Evolutionary conservation across 208 protist species (phyloP).

Genomic region (Leishmania gerbilli): DNA sequence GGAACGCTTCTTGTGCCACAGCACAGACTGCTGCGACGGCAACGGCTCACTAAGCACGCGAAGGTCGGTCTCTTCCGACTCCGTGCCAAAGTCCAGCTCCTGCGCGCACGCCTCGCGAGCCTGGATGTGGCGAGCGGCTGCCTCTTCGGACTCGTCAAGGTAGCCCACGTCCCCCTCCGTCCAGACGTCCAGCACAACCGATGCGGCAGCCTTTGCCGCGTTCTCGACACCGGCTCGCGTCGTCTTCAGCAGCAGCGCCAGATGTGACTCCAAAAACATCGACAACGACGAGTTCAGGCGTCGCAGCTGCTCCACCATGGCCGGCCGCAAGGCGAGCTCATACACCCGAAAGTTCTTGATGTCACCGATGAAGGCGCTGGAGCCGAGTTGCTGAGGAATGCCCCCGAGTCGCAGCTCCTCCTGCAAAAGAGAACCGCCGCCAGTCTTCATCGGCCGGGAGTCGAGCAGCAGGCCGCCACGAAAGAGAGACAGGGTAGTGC

Average conservation of each 20-base stretch:
- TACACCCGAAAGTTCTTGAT: conserved; percentile 75
- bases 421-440: conserved; percentile 46
- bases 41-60: conserved; percentile 24
- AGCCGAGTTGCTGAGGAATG: conserved; percentile 33
- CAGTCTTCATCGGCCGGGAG: conserved; percentile 30
- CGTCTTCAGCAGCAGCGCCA: conserved; percentile 38
- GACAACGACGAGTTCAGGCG: conserved; percentile 36
- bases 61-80: conserved; percentile 53
- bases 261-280: conserved; percentile 40
- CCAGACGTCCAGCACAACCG: conserved; percentile 38
- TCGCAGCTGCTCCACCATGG: conserved; percentile 57
- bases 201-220: conserved; percentile 26
- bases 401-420: conserved; percentile 71
- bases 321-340: conserved; percentile 55
- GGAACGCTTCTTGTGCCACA: conserved; percentile 26
- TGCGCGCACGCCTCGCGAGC: conserved; percentile 37
- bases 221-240: conserved; percentile 45
- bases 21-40: conserved; percentile 20
- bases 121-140: conserved; percentile 8
- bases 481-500: conserved; percentile 59
- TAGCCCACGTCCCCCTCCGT: conserved; percentile 54
- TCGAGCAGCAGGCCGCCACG: conserved; percentile 59
- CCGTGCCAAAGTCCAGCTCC: conserved; percentile 74
- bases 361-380: conserved; percentile 59
- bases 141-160: conserved; percentile 31